phyloP scores from a whole-genome alignment of 208 protist genomes.

The Trypanosoma rangeli region DNA sequence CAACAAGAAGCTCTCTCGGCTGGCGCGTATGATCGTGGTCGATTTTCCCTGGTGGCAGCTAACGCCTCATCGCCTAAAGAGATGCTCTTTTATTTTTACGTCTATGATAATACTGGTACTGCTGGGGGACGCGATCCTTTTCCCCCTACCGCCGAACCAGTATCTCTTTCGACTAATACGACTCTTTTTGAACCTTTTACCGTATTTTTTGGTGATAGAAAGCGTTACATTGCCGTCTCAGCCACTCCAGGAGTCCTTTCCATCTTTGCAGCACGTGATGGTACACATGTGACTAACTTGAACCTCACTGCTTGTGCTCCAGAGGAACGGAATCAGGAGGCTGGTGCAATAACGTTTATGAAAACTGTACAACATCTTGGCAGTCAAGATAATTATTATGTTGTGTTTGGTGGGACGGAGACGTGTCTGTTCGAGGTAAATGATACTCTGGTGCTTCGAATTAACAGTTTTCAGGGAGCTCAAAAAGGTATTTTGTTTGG shows the following conservation, averaged over 20 bases:
- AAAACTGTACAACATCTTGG: constrained; percentile 20
- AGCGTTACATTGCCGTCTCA: constrained; percentile 12
- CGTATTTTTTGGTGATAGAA: constrained; percentile 21
- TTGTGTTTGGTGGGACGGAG: constrained; percentile 20
- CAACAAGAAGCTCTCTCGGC: background rate
- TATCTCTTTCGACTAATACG: background rate
- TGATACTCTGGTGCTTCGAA: constrained; percentile 14
- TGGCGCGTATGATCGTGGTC: constrained; percentile 12
- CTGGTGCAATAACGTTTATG: constrained; percentile 5
- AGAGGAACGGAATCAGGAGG: background rate
- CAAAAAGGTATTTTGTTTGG: background rate
- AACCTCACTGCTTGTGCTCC: constrained; percentile 6
- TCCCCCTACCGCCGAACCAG: background rate
- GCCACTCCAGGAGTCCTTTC: constrained; percentile 2
- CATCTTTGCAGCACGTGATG: constrained; percentile 9
- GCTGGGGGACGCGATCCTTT: constrained; percentile 4
- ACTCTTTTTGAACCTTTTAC: constrained; percentile 3
- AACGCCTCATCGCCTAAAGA: background rate
- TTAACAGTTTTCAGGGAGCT: background rate
- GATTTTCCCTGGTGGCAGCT: background rate
- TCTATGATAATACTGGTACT: background rate
- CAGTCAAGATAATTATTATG: constrained; percentile 12
- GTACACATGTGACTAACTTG: constrained; percentile 4
- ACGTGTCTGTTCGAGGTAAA: constrained; percentile 25
- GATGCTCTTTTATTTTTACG: constrained; percentile 11